These are phyloP conservation scores for Thielaviopsis cerberus DNA, from an alignment of 2,329 filamentous ascomycete genomes.

Conservation along the genomic window DNA sequence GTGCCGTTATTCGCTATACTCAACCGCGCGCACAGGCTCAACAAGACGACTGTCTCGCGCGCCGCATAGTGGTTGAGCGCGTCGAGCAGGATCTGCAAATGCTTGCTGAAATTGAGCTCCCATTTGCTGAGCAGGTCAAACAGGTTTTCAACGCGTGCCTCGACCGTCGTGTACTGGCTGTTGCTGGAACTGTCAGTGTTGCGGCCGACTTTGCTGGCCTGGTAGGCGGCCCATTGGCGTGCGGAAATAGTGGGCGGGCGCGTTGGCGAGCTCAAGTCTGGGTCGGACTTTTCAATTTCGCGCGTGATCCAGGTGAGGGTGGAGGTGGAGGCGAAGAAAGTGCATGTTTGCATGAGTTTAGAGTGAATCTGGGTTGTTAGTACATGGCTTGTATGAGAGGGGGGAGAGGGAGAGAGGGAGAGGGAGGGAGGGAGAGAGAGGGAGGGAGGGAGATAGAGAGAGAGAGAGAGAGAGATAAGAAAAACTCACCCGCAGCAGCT, in stretches of 20 bases:
- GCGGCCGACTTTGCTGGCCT: slow-evolving; percentile 27
- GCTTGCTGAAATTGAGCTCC: slow-evolving; percentile 79
- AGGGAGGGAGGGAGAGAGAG: background rate
- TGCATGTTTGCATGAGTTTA: slow-evolving; percentile 90
- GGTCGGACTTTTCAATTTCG: slow-evolving; percentile 67
- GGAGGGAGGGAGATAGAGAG: background rate
- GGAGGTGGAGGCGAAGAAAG: slow-evolving; percentile 55
- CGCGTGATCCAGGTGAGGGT: slow-evolving; percentile 76
- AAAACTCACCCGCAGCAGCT: slow-evolving; percentile 59
- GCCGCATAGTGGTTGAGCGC: slow-evolving; percentile 93
- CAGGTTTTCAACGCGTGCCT: slow-evolving; percentile 50
- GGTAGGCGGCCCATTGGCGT: slow-evolving; percentile 42
- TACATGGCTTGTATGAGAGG: no score
- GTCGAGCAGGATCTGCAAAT: slow-evolving; percentile 84
- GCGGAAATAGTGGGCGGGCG: slow-evolving; percentile 40
- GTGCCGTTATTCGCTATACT: slow-evolving; percentile 67
- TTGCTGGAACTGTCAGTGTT: slow-evolving; percentile 19
- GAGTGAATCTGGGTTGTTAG: slow-evolving; percentile 62
- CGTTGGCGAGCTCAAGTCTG: slow-evolving; percentile 45
- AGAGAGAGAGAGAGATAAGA: background rate
- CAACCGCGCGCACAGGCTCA: slow-evolving; percentile 69
- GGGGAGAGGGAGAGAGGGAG: background rate
- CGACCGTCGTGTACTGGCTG: slow-evolving; percentile 21
- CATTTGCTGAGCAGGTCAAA: slow-evolving; percentile 80
- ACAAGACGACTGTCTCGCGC: slow-evolving; percentile 84